Base-by-base conservation (phyloP, 768 basidiomycete species). In the Auriscalpium microsporum region DNA sequence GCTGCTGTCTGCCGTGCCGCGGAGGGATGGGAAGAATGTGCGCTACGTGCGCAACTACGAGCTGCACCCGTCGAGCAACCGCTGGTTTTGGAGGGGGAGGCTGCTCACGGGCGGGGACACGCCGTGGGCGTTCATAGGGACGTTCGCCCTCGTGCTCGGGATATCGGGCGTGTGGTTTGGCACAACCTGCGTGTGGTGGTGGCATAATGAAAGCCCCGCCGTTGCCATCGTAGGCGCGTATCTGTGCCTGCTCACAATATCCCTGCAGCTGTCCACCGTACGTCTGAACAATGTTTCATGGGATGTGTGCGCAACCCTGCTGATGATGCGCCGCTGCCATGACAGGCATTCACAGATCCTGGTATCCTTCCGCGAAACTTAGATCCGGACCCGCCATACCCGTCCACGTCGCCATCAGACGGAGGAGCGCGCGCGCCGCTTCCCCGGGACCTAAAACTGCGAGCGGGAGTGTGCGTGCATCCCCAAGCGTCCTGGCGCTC, bases 331-430 rank as follows among this genome's bases (percentile, higher is more conserved):
- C 23, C 16, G 10, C 44, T 57, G 45, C 56, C 49, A 45, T 44
- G 54, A 52, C 38, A 87, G 87, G 90, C 91, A 8, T 83, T 82
- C 61, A 75, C 79, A 34, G 89, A 94, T 64, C 87, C 90, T 51
- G 95, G 95, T 10, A 93, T 97, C 52, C 69, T 98, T 21, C 95
- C 95, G 11, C 81, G 94, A 6, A 75, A 88, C 66, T 69, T 97
- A 34, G 95, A 98, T 72, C 85, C 78, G 13, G 81, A 90, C 58
- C 94, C 94, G 0, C 93, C 92, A 9, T 82, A 84, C 62, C 81
- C 86, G 14, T 71, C 79, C 17, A 74, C 64, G 38, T 82, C 78
- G 35, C 81, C 83, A 49, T 82, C 82, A 8, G 86, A 90, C 61
- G 84, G 78, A 45, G 80, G 72, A 34, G 58, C 76, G 40, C 80